Conservation (phyloP, 2,329 filamentous ascomycete species). For the Corniculantispora saksenae region DNA sequence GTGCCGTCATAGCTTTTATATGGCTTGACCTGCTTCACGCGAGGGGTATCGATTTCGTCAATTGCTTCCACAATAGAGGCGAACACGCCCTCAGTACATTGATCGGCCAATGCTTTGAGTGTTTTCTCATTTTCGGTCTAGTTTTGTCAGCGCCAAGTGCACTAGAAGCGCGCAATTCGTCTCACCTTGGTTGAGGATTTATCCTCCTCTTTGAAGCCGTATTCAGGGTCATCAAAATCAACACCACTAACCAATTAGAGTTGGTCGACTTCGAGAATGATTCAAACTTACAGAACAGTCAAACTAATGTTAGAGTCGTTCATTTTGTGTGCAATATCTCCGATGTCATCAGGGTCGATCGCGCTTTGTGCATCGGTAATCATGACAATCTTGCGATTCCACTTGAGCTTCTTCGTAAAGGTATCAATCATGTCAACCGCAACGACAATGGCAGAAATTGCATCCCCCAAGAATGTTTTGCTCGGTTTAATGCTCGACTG, state of each 20-base stretch:
- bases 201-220: slow-evolving; percentile 87
- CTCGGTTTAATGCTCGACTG: slow-evolving; percentile 67
- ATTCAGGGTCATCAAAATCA: slow-evolving; percentile 91
- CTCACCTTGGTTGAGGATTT: slow-evolving; percentile 71
- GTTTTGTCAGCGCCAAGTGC: not conserved
- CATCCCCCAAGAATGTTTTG: slow-evolving; percentile 70
- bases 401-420: slow-evolving; percentile 81
- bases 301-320: slow-evolving; percentile 77
- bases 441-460: slow-evolving; percentile 82
- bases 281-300: slow-evolving; percentile 67
- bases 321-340: slow-evolving; percentile 71
- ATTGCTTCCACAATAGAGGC: slow-evolving; percentile 88
- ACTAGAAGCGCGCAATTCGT: not conserved
- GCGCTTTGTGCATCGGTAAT: slow-evolving; percentile 77
- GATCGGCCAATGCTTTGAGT: slow-evolving; percentile 64
- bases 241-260: slow-evolving; percentile 62
- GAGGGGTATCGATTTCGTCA: slow-evolving; percentile 73
- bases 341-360: slow-evolving; percentile 72
- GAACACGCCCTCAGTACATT: slow-evolving; percentile 68
- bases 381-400: slow-evolving; percentile 76
- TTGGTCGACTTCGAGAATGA: not conserved
- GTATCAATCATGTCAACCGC: slow-evolving; percentile 83
- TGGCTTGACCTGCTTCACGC: slow-evolving; percentile 73
- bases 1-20: slow-evolving; percentile 78
- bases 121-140: slow-evolving; percentile 67